Evolutionary conservation across 2,329 filamentous ascomycete species (phyloP).

Genomic region (Cordyceps cicadae): DNA sequence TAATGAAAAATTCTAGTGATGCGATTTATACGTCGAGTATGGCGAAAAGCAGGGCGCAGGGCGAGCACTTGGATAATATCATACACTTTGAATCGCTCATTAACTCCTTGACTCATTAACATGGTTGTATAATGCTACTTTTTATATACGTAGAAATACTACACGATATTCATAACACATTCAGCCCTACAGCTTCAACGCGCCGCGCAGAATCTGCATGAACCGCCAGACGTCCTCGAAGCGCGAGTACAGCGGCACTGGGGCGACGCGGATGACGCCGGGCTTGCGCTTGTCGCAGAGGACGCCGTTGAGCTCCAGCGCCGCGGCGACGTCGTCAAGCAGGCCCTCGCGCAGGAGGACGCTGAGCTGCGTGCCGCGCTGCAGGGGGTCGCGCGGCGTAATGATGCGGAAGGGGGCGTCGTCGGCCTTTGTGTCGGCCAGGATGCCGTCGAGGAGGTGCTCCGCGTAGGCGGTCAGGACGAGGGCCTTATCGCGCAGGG

Average conservation of each 20-base stretch:
- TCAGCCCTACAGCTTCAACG: conserved; percentile 21
- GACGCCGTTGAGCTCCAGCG: conserved; percentile 59
- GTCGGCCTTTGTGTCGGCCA: conserved; percentile 22
- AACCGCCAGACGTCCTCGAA: conserved; percentile 60
- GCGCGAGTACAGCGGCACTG: conserved; percentile 75
- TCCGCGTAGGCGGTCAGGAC: conserved; percentile 71
- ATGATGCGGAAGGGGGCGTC: conserved; percentile 49
- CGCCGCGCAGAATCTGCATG: conserved; percentile 32
- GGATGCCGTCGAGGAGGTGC: conserved; percentile 46
- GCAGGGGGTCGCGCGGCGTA: conserved; percentile 58
- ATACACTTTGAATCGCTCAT: neutral
- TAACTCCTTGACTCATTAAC: neutral
- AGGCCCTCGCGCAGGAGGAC: conserved; percentile 59
- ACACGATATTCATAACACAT: neutral
- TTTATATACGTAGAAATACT: neutral
- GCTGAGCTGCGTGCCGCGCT: conserved; percentile 73
- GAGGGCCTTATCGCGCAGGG: conserved; percentile 62
- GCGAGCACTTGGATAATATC: neutral
- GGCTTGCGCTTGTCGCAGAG: conserved; percentile 79
- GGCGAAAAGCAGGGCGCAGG: neutral
- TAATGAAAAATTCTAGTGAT: neutral
- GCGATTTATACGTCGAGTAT: neutral
- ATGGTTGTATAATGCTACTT: neutral
- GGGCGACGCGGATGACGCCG: conserved; percentile 75
- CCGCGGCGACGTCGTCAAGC: conserved; percentile 57